Evolutionary conservation across 2,329 filamentous ascomycete species (phyloP).

Genomic region (Alternaria rosae): DNA sequence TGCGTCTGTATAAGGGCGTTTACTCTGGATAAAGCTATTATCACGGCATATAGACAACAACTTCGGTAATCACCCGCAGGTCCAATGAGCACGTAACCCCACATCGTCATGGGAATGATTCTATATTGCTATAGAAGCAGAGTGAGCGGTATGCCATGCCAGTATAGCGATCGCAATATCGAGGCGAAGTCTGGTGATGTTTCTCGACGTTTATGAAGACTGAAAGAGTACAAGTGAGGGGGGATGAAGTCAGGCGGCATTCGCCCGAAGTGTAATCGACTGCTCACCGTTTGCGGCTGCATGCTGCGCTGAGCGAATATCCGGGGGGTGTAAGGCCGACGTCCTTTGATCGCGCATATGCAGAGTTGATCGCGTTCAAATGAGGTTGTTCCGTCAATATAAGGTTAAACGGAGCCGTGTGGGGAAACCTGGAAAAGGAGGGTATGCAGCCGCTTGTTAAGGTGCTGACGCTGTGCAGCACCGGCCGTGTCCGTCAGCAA

Average conservation of each 20-base stretch:
- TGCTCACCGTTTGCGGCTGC: neutral
- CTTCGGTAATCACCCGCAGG: neutral
- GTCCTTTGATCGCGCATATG: neutral
- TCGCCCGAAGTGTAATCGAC: neutral
- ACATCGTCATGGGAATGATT: neutral
- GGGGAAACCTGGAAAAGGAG: constrained; percentile 1
- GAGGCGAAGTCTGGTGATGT: neutral
- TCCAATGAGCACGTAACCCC: neutral
- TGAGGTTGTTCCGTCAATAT: constrained; percentile 10
- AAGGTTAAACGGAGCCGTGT: constrained; percentile 5
- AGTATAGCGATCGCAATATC: neutral
- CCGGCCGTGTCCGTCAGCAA: constrained; percentile 6
- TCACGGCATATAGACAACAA: neutral
- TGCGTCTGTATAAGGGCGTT: neutral
- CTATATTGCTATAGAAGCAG: neutral
- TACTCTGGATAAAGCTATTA: neutral
- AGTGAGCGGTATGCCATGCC: neutral
- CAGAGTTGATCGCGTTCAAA: constrained; percentile 3
- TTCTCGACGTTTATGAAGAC: neutral
- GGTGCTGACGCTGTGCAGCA: constrained; percentile 4
- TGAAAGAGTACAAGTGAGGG: neutral
- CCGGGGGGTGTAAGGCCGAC: neutral
- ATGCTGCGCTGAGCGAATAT: neutral
- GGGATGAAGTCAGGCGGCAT: constrained; percentile 1
- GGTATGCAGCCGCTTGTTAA: constrained; percentile 11